phyloP scores from a whole-genome alignment of 2,329 filamentous ascomycete genomes.

The Cladosporium cucumerinum region DNA sequence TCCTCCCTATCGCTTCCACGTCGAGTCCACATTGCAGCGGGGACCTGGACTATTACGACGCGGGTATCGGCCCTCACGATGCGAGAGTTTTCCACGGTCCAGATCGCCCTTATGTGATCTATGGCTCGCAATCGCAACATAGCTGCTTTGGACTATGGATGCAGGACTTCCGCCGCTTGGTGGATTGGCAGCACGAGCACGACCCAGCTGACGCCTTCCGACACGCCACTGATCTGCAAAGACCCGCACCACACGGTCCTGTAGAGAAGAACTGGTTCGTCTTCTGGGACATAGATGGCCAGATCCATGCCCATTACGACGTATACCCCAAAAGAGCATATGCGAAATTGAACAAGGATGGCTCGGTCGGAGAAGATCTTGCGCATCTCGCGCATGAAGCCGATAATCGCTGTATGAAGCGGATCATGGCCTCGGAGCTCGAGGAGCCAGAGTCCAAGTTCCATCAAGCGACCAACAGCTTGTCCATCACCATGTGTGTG shows the following conservation, averaged over 20 bases:
- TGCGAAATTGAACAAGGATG: slow-evolving; percentile 45
- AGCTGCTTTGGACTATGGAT: slow-evolving; percentile 59
- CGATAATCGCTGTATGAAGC: slow-evolving; percentile 51
- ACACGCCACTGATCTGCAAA: slow-evolving; percentile 50
- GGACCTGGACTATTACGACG: slow-evolving; percentile 41
- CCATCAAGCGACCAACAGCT: slow-evolving; percentile 60
- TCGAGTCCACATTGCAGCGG: slow-evolving; percentile 34
- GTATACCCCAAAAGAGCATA: slow-evolving; percentile 50
- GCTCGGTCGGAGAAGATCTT: slow-evolving; percentile 48
- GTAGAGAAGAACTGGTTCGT: slow-evolving; percentile 63
- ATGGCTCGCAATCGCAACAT: slow-evolving; percentile 53
- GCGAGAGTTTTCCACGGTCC: slow-evolving; percentile 58
- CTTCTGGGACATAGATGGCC: slow-evolving; percentile 53
- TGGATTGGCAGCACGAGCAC: slow-evolving; percentile 33
- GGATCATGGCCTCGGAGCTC: slow-evolving; percentile 20
- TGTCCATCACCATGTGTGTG: slow-evolving; percentile 54
- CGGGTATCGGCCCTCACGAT: slow-evolving; percentile 56
- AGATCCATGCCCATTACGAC: slow-evolving; percentile 54
- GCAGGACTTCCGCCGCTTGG: slow-evolving; percentile 51
- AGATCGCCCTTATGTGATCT: slow-evolving; percentile 49
- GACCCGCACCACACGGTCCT: slow-evolving; percentile 43
- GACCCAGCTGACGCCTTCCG: slow-evolving; percentile 35
- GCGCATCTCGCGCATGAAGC: slow-evolving; percentile 35
- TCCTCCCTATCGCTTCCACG: slow-evolving; percentile 49
- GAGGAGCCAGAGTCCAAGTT: slow-evolving; percentile 35